A percentile compares a stretch with the other conserved stretches of the same genome.
These are phyloP conservation scores for Termitomyces sp. DNA, from an alignment of 768 basidiomycete genomes.

Conservation along the genomic window DNA sequence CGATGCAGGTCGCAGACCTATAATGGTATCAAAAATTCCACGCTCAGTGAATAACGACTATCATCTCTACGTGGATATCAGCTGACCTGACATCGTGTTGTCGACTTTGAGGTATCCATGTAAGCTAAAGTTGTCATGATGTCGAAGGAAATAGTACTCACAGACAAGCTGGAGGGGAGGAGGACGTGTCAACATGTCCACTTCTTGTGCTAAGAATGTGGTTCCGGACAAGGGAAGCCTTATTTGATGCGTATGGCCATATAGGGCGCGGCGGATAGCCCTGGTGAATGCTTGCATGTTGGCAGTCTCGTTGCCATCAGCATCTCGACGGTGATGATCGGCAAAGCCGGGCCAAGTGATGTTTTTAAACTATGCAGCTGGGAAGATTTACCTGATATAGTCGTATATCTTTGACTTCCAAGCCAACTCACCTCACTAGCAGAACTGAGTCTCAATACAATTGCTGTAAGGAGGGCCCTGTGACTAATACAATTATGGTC, in stretches of 20 bases:
- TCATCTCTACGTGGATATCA: neutral
- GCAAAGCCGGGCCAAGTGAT: neutral
- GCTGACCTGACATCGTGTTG: constrained; percentile 24
- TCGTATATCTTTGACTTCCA: neutral
- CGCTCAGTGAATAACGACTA: neutral
- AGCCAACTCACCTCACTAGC: no score
- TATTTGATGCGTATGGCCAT: neutral
- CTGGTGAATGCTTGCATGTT: neutral
- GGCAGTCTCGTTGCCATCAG: no score
- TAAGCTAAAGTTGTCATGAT: neutral
- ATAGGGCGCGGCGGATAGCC: constrained; percentile 2
- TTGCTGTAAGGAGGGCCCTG: neutral
- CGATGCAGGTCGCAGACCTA: constrained; percentile 6
- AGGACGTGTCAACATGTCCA: constrained; percentile 33
- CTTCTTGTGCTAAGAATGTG: constrained; percentile 24
- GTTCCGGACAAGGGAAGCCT: constrained; percentile 33
- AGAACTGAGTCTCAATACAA: neutral
- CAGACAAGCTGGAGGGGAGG: constrained; percentile 37
- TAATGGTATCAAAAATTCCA: neutral
- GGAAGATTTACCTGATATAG: neutral
- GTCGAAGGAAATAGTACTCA: constrained; percentile 14
- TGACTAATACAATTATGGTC: neutral
- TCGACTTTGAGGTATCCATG: constrained; percentile 19
- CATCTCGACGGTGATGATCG: neutral
- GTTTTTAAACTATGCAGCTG: no score